Percentiles rank a stretch among this genome's conserved stretches.
Evolutionary conservation across 108 stramenopile species (phyloP).

Genomic region (Skeletonema costatum): DNA sequence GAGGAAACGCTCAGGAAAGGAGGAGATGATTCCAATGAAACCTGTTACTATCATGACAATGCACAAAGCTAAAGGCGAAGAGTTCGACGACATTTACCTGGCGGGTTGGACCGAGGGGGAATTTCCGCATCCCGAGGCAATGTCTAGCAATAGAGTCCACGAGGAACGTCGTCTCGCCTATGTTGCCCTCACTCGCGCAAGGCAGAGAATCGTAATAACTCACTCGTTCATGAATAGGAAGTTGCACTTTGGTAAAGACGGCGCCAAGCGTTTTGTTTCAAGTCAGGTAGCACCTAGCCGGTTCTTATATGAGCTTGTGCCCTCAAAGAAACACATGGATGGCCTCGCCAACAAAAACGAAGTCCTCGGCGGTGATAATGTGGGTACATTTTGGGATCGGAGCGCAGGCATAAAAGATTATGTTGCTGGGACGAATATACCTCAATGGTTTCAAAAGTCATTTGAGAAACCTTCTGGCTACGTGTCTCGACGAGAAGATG

Average conservation of each 20-base stretch:
- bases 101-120: conserved; percentile 64
- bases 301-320: conserved; percentile 56
- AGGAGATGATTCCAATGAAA: conserved; percentile 45
- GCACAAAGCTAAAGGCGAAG: conserved; percentile 66
- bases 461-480: conserved; percentile 38
- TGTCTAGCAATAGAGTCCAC: conserved; percentile 46
- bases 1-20: conserved; percentile 3
- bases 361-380: conserved; percentile 4
- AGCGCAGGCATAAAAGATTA: conserved; percentile 44
- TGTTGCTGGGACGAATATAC: conserved; percentile 50
- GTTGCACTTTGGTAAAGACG: conserved; percentile 35
- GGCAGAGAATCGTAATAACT: conserved; percentile 59
- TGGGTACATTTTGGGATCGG: conserved; percentile 48
- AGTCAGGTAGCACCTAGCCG: conserved; percentile 55
- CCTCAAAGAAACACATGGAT: conserved; percentile 35
- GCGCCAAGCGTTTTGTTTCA: conserved; percentile 38
- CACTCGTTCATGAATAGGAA: conserved; percentile 48
- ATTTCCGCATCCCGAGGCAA: conserved; percentile 56
- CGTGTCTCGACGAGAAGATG: conserved; percentile 5
- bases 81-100: conserved; percentile 70
- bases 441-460: conserved; percentile 40
- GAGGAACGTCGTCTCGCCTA: conserved; percentile 74
- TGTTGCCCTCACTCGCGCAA: conserved; percentile 60
- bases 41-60: conserved; percentile 65
- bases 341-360: conserved; percentile 19